These are phyloP conservation scores for Ceraceosorus bombacis DNA, from an alignment of 1,284 basidiomycete species.

Conservation along the genomic window DNA sequence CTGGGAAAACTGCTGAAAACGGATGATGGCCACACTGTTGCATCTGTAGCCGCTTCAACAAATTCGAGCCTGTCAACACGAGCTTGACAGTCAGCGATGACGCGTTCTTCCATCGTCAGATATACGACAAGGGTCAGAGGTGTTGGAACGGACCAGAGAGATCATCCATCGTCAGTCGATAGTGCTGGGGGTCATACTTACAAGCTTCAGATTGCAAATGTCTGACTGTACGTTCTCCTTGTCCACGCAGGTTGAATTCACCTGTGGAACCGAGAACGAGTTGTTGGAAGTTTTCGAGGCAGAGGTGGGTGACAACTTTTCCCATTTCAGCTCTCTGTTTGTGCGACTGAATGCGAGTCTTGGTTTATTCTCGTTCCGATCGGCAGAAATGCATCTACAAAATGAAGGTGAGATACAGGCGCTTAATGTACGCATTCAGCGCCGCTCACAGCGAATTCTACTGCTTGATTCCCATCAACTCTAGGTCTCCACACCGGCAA, in stretches of 20 bases:
- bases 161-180: constrained; percentile 60
- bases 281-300: constrained; percentile 71
- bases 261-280: constrained; percentile 78
- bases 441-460: neutral
- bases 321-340: neutral
- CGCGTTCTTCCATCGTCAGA: constrained; percentile 70
- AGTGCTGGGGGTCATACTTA: neutral
- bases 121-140: constrained; percentile 67
- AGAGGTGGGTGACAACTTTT: neutral
- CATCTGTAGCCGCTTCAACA: constrained; percentile 58
- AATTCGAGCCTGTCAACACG: constrained; percentile 63
- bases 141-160: constrained; percentile 97
- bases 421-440: neutral
- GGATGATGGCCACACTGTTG: neutral
- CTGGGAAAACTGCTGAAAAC: neutral
- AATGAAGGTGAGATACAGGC: neutral
- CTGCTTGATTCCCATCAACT: constrained; percentile 51
- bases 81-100: constrained; percentile 51
- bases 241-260: constrained; percentile 60
- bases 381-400: constrained; percentile 89
- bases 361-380: constrained; percentile 2
- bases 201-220: too few relatives aligned
- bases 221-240: neutral
- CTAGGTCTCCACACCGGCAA: constrained; percentile 75
- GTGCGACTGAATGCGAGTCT: neutral